Base-by-base conservation (phyloP, 2,329 filamentous ascomycete genomes). In the Fusarium euwallaceae region DNA sequence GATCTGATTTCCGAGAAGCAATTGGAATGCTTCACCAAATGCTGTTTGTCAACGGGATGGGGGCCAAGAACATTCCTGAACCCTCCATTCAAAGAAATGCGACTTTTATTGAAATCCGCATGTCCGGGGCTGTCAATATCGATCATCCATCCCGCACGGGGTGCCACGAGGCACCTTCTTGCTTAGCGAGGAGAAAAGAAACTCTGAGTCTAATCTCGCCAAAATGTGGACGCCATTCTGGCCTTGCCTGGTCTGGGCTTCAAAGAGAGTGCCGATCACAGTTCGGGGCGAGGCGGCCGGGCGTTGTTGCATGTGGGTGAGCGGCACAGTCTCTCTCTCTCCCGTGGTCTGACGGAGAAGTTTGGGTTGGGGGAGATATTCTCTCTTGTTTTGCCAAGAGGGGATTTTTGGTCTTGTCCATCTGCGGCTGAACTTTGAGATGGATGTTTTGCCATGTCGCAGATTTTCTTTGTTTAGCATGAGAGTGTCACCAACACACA, bases 341-440 rank as follows among this genome's bases (percentile, higher is more conserved):
- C 22, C 66, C 63, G 61, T 66, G 67, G 63, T 67, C 59, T 24
- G 62, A 72, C 61, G 68, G 64, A 63, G 36, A 43, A 24, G 37
- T 78, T 24, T 24, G 76, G 75, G 76, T 78, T 78, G 73, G 76
- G 76, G 71, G 75, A 78, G 74, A 74, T 70, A 74, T 69, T 24
- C 22, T 24, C 22, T 24, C 22, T 51, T 6, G n/a, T 51, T 29
- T 39, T 43, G 41, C 41, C 41, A 43, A 43, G 22, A 24, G 22
- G 22, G 43, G 43, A 8, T 11, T 12, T 43, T 8, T 24, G 11
- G 17, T 20, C n/a, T 41, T 41, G 39, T 11, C 39, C 20, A 48
- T 48, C 45, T 51, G 16, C 45, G 45, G 45, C 61, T 70, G 70
- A 66, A 70, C 66, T 67, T 41, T 64, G 34, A n/a, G 12, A 32